Percentiles rank a stretch among this genome's conserved stretches.
phyloP scores from a whole-genome alignment of 805 yeast genomes.

The Jamesozyma piceae region DNA sequence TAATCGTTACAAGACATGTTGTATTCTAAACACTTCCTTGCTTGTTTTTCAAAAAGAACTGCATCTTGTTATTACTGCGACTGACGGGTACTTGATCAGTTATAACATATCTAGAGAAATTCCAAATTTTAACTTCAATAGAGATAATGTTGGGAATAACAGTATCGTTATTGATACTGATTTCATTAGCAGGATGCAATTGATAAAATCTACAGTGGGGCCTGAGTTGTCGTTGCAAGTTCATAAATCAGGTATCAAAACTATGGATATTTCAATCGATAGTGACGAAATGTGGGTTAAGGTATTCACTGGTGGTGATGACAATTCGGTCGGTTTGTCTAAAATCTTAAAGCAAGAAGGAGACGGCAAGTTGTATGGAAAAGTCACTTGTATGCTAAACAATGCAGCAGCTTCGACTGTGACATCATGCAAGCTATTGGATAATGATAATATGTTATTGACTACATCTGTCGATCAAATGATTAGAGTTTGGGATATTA shows the following conservation, averaged over 20 bases:
- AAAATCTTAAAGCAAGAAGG: conserved; percentile 27
- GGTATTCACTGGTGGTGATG: conserved; percentile 85
- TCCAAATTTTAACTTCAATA: conserved; percentile 11
- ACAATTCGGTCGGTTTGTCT: conserved; percentile 54
- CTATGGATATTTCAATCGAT: conserved; percentile 33
- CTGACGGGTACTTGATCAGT: conserved; percentile 69
- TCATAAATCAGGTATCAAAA: conserved; percentile 82
- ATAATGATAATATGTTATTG: conserved; percentile 30
- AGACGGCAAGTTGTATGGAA: conserved; percentile 5
- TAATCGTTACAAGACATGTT: conserved; percentile 61
- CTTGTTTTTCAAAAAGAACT: conserved; percentile 25
- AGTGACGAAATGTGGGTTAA: conserved; percentile 12
- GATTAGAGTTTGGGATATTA: conserved; percentile 52
- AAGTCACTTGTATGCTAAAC: conserved; percentile 29
- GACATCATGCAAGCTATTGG: conserved; percentile 45
- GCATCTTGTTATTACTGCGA: conserved; percentile 51
- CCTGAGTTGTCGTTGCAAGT: conserved; percentile 34
- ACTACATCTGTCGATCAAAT: conserved; percentile 82
- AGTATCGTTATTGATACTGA: neutral
- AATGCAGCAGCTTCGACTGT: conserved; percentile 82
- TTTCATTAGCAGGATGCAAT: too few relatives aligned
- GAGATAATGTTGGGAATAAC: neutral
- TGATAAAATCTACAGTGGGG: conserved; percentile 11
- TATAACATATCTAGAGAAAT: conserved; percentile 42
- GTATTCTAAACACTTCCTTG: conserved; percentile 57